Evolutionary conservation across 1,139 yeast genomes (phyloP).

Genomic region (Suhomyces kunorum): DNA sequence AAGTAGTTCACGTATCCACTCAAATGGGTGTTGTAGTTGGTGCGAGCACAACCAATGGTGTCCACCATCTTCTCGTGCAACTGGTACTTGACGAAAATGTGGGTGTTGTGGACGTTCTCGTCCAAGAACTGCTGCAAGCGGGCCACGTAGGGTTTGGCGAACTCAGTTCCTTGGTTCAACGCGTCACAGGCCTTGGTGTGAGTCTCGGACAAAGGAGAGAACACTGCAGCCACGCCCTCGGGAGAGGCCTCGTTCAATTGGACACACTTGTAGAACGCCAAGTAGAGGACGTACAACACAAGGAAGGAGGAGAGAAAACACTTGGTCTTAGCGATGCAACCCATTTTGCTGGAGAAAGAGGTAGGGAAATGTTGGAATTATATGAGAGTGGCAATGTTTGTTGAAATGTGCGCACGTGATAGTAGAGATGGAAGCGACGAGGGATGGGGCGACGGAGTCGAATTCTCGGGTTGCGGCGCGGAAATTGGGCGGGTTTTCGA

Average conservation of each 20-base stretch:
- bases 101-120: constrained; percentile 38
- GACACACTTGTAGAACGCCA: constrained; percentile 45
- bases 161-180: constrained; percentile 32
- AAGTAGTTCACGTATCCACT: constrained; percentile 32
- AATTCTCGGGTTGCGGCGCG: not conserved
- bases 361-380: not conserved
- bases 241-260: constrained; percentile 35
- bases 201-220: constrained; percentile 43
- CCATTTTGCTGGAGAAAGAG: constrained; percentile 16
- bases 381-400: constrained; percentile 5
- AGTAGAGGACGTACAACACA: constrained; percentile 39
- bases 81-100: constrained; percentile 37
- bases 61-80: constrained; percentile 37
- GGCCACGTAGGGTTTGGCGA: constrained; percentile 35
- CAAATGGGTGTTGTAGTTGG: constrained; percentile 24
- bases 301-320: constrained; percentile 31
- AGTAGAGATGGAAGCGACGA: not conserved
- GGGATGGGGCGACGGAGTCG: not conserved
- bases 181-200: constrained; percentile 40
- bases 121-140: constrained; percentile 35
- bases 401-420: constrained; percentile 5
- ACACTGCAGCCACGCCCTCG: constrained; percentile 29
- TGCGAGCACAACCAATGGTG: constrained; percentile 25
- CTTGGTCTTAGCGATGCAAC: constrained; percentile 26
- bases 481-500: not conserved